Percentiles rank a stretch among this genome's conserved stretches.
These are phyloP conservation scores for Mortierella sp. DNA, from an alignment of 371 early-diverging fungal species.

Conservation along the genomic window DNA sequence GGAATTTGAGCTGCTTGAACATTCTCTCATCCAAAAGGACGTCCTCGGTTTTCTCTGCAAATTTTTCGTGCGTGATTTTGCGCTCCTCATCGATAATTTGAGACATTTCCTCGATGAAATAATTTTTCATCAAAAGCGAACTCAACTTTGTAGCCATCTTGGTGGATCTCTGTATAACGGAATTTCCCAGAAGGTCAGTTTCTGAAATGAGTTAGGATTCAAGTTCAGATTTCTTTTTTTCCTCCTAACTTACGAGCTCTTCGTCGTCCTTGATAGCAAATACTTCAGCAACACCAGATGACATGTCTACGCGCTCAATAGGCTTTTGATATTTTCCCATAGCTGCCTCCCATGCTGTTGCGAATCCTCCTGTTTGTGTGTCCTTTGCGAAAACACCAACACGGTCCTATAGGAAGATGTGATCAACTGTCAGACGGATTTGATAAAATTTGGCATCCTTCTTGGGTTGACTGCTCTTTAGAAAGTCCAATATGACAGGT, in stretches of 20 bases:
- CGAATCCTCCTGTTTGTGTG: conserved; percentile 79
- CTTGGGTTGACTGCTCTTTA: no score
- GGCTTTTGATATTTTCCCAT: conserved; percentile 60
- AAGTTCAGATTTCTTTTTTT: neutral
- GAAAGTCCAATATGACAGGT: neutral
- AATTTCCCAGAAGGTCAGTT: neutral
- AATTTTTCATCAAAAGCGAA: conserved; percentile 85
- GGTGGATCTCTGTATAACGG: conserved; percentile 71
- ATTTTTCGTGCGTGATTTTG: conserved; percentile 87
- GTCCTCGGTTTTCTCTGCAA: conserved; percentile 84
- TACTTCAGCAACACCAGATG: conserved; percentile 76
- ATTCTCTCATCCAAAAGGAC: conserved; percentile 78
- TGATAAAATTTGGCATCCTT: neutral
- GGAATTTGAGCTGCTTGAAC: conserved; percentile 73
- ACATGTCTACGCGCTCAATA: conserved; percentile 80
- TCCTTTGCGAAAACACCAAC: conserved; percentile 88
- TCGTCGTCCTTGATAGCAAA: conserved; percentile 93
- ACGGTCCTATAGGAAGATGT: conserved; percentile 63
- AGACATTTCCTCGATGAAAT: conserved; percentile 88
- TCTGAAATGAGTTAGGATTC: neutral
- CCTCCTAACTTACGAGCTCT: conserved; percentile 73
- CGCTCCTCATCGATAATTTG: conserved; percentile 89
- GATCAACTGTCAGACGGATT: neutral
- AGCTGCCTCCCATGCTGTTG: conserved; percentile 83
- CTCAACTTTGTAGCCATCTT: conserved; percentile 81